Base-by-base conservation (phyloP, 2,329 filamentous ascomycete genomes). In the Chaetomiaceae sp. region DNA sequence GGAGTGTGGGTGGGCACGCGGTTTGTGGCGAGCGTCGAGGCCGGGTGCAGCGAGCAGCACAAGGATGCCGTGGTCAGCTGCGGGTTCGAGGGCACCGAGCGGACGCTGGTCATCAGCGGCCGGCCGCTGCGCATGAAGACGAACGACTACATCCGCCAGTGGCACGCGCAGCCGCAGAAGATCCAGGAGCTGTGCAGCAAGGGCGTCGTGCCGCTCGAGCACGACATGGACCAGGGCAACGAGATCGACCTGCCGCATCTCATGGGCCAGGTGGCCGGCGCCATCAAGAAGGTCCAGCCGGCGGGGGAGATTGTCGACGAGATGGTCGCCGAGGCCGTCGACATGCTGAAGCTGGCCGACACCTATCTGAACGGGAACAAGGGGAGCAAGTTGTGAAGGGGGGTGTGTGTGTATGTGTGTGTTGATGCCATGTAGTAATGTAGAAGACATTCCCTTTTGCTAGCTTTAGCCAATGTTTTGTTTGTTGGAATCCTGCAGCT, bases 1-100 rank as follows among this genome's bases (percentile, higher is more conserved):
- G 92, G 88, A 10, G 92, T 95, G 1, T 97, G 92, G 92, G 91
- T 97, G 1, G 92, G 92, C 23, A 96, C 92, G 54, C 77, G 92
- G 17, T 96, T 96, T 68, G 89, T 96, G 14, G 91, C 92, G 1
- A 82, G 81, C 8, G 76, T 74, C 30, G 92, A 96, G 72, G 90
- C 90, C 1, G 85, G 84, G 14, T 91, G 89, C 63, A 87, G 85
- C 66, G 77, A 85, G 60, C 73, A 83, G 72, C 91, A 96, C 69
- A 96, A 96, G 73, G 74, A 86, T 60, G 86, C 84, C 25, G 90
- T 96, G 0, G 86, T 96, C 2, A 73, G 71, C n/a, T 92, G 89
- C 50, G 77, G 74, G 10, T 91, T 89, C 62, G 82, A 86, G 35
- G 90, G 88, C 60, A 96, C 92, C 0, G 73, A 89, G 58, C 75